Conservation (phyloP, 176 grass and related monocot species). For the Elymus sibiricus region DNA sequence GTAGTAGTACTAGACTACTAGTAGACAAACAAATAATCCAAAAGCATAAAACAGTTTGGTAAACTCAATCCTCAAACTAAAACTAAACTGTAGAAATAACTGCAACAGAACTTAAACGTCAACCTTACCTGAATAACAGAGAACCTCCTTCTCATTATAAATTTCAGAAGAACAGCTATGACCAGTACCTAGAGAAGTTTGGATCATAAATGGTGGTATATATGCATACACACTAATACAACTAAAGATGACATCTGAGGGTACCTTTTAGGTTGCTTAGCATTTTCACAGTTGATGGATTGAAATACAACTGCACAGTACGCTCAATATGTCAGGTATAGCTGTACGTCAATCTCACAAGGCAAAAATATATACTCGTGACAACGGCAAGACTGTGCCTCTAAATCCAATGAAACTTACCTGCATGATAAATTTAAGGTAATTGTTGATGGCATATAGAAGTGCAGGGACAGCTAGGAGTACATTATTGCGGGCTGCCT, state of each 20-base stretch:
- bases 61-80: conserved; percentile 4
- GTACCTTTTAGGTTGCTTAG: conserved; percentile 97
- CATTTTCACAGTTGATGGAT: conserved; percentile 99
- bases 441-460: conserved; percentile 98
- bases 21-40: not conserved
- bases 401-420: conserved; percentile 37
- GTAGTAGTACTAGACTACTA: not conserved
- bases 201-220: conserved; percentile 11
- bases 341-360: not conserved
- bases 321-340: conserved; percentile 20
- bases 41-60: not conserved
- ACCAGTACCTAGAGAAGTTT: conserved; percentile 78
- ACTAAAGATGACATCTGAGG: conserved; percentile 20
- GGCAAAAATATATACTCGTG: conserved; percentile 9
- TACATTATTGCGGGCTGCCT: conserved; percentile 95
- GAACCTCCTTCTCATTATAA: conserved; percentile 89
- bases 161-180: conserved; percentile 91
- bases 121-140: conserved; percentile 86
- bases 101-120: not conserved
- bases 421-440: conserved; percentile 99
- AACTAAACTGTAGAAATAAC: conserved; percentile 6
- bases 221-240: not conserved
- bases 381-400: not conserved
- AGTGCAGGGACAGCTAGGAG: conserved; percentile 93
- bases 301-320: conserved; percentile 92